Evolutionary conservation across 768 basidiomycete genomes (phyloP).

Genomic region (Clitopilus hobsonii): DNA sequence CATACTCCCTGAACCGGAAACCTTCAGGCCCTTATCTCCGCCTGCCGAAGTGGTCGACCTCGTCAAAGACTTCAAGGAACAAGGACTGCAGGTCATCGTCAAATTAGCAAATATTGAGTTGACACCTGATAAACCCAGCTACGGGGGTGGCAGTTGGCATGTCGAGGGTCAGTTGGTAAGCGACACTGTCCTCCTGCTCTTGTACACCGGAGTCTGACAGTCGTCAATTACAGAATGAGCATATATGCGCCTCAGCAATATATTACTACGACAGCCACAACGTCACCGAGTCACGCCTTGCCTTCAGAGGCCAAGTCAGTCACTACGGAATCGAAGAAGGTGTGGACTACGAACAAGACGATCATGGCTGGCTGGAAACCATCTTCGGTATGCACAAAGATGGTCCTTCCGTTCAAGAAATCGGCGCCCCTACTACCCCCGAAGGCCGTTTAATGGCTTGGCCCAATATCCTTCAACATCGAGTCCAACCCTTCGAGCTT

Average conservation of each 20-base stretch:
- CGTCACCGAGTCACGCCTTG: constrained; percentile 7
- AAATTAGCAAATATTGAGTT: constrained; percentile 13
- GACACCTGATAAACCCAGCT: constrained; percentile 9
- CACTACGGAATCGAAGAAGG: neutral
- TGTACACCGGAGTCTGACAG: neutral
- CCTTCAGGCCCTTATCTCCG: constrained; percentile 5
- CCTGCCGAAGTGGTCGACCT: constrained; percentile 3
- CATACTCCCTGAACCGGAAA: constrained; percentile 16
- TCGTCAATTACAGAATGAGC: constrained; percentile 10
- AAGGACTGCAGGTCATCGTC: constrained; percentile 12
- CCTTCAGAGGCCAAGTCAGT: constrained; percentile 8
- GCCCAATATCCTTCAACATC: constrained; percentile 13
- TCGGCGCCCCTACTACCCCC: constrained; percentile 7
- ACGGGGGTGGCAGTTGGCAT: constrained; percentile 12
- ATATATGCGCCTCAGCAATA: constrained; percentile 14
- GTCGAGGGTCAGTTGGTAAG: constrained; percentile 13
- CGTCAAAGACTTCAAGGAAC: constrained; percentile 1
- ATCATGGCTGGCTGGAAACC: constrained; percentile 7
- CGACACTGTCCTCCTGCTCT: neutral
- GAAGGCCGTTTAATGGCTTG: constrained; percentile 13
- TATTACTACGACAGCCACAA: constrained; percentile 13
- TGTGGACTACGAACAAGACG: neutral
- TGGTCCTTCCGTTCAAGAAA: constrained; percentile 3
- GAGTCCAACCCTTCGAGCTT: constrained; percentile 8
- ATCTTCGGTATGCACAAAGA: constrained; percentile 4